Percentiles rank a stretch among this genome's conserved stretches.
These are phyloP conservation scores for Passalora sequoiae DNA, from an alignment of 2,329 filamentous ascomycete genomes.

Conservation along the genomic window DNA sequence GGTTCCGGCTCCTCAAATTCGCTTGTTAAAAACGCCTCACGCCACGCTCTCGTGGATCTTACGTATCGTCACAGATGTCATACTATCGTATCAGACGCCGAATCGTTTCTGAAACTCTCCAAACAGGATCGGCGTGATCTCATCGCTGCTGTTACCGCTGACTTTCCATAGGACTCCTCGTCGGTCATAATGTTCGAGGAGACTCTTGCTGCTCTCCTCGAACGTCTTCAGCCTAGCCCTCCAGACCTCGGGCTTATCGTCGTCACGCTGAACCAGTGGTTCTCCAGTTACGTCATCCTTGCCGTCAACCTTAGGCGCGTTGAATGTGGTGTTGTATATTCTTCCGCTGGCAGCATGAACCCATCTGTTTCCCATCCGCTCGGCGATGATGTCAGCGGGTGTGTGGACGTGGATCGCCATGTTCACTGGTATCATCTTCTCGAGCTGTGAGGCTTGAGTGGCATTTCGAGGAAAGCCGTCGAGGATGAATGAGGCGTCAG, in stretches of 20 bases:
- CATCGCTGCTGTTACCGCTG: conserved; percentile 82
- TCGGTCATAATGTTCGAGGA: conserved; percentile 83
- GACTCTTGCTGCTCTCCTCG: conserved; percentile 74
- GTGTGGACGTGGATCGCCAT: conserved; percentile 83
- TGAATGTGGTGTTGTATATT: conserved; percentile 93
- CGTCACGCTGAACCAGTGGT: conserved; percentile 69
- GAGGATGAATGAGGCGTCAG: conserved; percentile 83
- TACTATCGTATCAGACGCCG: conserved; percentile 23
- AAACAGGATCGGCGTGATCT: conserved; percentile 88
- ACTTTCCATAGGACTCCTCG: conserved; percentile 83
- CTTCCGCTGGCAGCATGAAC: conserved; percentile 86
- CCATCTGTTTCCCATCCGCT: conserved; percentile 87
- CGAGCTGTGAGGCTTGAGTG: conserved; percentile 69
- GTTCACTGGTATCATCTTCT: conserved; percentile 85
- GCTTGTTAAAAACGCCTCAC: conserved; percentile 3
- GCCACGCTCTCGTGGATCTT: conserved; percentile 15
- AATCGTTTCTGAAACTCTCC: conserved; percentile 77
- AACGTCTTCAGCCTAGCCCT: conserved; percentile 74
- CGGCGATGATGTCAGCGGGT: conserved; percentile 77
- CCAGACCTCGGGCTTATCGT: conserved; percentile 86
- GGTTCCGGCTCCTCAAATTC: neutral
- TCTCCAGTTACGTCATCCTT: conserved; percentile 90
- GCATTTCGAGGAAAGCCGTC: conserved; percentile 94
- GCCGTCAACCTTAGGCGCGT: conserved; percentile 73
- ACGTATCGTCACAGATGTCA: neutral